Evolutionary conservation across 805 yeast genomes (phyloP).

Genomic region (Cyberlindnera maclurae): DNA sequence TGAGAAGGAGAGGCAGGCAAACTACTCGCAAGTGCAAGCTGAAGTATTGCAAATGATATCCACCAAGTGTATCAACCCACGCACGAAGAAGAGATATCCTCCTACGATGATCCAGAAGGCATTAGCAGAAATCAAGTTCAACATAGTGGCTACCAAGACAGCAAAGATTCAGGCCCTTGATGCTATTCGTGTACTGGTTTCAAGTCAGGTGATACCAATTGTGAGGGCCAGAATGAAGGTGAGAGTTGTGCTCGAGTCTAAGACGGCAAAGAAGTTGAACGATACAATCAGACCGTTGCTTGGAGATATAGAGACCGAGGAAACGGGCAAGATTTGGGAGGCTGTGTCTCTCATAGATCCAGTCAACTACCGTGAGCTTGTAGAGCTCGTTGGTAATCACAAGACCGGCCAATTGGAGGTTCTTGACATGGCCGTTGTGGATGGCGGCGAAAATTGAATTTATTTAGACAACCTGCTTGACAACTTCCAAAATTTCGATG

Average conservation of each 20-base stretch:
- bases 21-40: conserved; percentile 64
- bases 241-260: conserved; percentile 48
- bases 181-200: conserved; percentile 72
- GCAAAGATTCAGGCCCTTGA: conserved; percentile 89
- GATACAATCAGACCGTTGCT: conserved; percentile 37
- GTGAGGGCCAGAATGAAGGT: conserved; percentile 93
- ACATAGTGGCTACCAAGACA: conserved; percentile 62
- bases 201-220: conserved; percentile 82
- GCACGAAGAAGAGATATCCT: conserved; percentile 83
- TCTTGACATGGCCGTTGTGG: conserved; percentile 81
- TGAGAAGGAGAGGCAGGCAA: conserved; percentile 83
- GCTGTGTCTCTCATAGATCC: conserved; percentile 78
- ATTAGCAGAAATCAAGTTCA: conserved; percentile 68
- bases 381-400: conserved; percentile 44
- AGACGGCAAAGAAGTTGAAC: conserved; percentile 40
- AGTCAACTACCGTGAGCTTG: conserved; percentile 65
- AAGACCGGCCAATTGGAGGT: conserved; percentile 71
- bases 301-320: conserved; percentile 36
- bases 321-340: conserved; percentile 41
- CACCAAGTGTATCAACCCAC: conserved; percentile 88
- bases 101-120: conserved; percentile 92
- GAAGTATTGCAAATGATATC: conserved; percentile 80
- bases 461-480: conserved; percentile 6
- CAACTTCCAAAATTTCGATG: conserved; percentile 10
- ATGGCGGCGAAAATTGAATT: conserved; percentile 36